Evolutionary conservation across 306 rosid species (phyloP), one percentile per base, ranked within the genome.

Genomic region (Dalbergia cochinchinensis): DNA sequence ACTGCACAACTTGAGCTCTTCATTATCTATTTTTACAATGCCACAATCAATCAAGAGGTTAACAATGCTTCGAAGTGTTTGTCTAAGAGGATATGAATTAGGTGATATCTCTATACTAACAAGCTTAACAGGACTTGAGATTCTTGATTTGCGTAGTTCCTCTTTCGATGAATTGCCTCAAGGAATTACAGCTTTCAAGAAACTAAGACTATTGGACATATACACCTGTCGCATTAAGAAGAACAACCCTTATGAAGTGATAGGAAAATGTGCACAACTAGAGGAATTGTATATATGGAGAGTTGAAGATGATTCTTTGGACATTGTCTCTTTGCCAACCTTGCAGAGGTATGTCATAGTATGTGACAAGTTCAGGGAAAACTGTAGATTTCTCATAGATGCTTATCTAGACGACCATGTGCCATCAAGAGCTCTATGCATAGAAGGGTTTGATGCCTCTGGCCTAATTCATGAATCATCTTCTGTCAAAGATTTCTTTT

Each of bases 261-360:
- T 76, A 22, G 10, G 15, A 18, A 37, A 12, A 7, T 75, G 81
- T 15, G 12, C 39, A 47, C 73, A 61, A 7, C 31, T 76, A 7
- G 73, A 76, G 45, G 85, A 76, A 31, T 22, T 76, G 34, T 39
- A 53, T 31, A 8, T 41, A 6, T 1, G 22, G 18, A 5, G 39
- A 20, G 7, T 4, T 53, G 19, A 1, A 65, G 65, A 65, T 33
- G 19, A 65, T 31, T 51, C 39, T 53, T 59, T 59, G 20, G 8
- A 41, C 7, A 18, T 53, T 55, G 20, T 55, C 65, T 34, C 77
- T 54, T 54, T 71, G 45, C 63, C 77, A 16, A 37, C 13, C 31
- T 71, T 71, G 37, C 77, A 53, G 5, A 73, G 48, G 37, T 73
- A 73, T 73, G 78, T 57, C 12, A 73, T 70, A 48, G 62, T 70